phyloP scores from a whole-genome alignment of 2,329 filamentous ascomycete genomes.

The Clarireedia paspali region DNA sequence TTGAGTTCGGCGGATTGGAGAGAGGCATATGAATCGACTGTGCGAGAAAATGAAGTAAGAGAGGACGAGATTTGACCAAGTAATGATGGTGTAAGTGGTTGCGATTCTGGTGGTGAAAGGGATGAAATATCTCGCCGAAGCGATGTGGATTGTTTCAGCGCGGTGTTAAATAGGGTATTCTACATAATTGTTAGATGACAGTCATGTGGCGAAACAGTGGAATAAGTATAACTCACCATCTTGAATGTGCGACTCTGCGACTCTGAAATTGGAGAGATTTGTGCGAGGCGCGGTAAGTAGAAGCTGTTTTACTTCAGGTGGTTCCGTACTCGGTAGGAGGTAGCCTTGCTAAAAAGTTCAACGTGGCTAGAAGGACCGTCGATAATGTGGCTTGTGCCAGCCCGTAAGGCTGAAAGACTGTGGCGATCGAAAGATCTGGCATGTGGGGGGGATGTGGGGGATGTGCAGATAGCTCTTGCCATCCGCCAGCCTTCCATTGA shows the following conservation, averaged over 20 bases:
- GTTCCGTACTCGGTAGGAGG: too few relatives aligned
- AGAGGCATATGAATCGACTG: slow-evolving; percentile 83
- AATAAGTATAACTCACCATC: too few relatives aligned
- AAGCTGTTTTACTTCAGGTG: not conserved
- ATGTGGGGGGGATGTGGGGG: not conserved
- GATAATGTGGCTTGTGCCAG: not conserved
- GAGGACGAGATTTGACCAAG: slow-evolving; percentile 72
- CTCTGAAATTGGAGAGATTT: too few relatives aligned
- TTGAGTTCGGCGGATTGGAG: slow-evolving; percentile 86
- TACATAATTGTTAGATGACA: slow-evolving; percentile 27
- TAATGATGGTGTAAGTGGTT: slow-evolving; percentile 49
- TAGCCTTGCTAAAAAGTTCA: slow-evolving; percentile 6
- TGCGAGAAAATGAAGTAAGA: slow-evolving; percentile 74
- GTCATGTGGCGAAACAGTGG: not conserved
- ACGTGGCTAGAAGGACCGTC: slow-evolving; percentile 1
- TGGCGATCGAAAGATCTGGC: too few relatives aligned
- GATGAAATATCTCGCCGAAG: slow-evolving; percentile 69
- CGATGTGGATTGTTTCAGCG: slow-evolving; percentile 74
- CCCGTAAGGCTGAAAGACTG: too few relatives aligned
- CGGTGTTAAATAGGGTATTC: slow-evolving; percentile 82
- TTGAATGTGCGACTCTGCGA: too few relatives aligned
- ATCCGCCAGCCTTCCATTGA: too few relatives aligned
- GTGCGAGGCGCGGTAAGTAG: too few relatives aligned
- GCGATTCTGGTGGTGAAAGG: slow-evolving; percentile 47
- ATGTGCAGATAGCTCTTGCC: too few relatives aligned